These are phyloP conservation scores for Leucosporidium yakuticum DNA, from an alignment of 768 basidiomycete species.

Conservation along the genomic window DNA sequence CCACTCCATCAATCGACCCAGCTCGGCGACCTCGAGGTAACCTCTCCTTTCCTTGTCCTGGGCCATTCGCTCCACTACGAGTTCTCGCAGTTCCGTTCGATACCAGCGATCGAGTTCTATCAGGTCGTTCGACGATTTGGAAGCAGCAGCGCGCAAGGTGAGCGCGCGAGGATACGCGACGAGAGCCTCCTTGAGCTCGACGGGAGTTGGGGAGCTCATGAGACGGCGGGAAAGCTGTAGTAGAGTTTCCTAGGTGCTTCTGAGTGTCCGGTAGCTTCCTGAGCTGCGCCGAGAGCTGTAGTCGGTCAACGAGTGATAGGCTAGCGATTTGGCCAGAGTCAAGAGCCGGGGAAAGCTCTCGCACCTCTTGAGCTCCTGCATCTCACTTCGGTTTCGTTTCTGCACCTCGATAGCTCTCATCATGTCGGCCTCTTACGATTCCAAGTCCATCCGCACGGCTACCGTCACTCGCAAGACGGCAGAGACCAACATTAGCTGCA, in stretches of 20 bases:
- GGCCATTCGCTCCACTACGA: conserved; percentile 1
- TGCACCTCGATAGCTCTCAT: no score
- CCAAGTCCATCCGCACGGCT: conserved; percentile 29
- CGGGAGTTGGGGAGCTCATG: background rate
- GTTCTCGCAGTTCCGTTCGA: conserved; percentile 1
- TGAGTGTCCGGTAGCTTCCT: no score
- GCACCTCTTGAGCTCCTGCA: no score
- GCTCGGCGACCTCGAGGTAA: conserved; percentile 9
- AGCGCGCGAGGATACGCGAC: conserved; percentile 5
- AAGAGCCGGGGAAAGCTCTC: no score
- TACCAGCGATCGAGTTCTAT: conserved; percentile 23
- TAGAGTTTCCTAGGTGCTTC: no score
- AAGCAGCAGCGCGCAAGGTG: background rate
- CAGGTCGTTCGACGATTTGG: conserved; percentile 6
- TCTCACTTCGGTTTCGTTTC: no score
- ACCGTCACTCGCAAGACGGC: conserved; percentile 37
- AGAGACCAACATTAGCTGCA: conserved; percentile 84
- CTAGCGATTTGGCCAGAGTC: no score
- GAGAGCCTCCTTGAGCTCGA: conserved; percentile 5
- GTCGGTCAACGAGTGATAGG: no score
- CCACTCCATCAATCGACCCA: conserved; percentile 30
- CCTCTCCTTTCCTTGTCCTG: conserved; percentile 1
- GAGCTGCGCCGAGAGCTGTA: no score
- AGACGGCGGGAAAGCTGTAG: no score
- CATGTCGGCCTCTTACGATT: background rate